These are phyloP conservation scores for Penicillium corylophilum DNA, from an alignment of 2,329 filamentous ascomycete genomes.

Conservation along the genomic window DNA sequence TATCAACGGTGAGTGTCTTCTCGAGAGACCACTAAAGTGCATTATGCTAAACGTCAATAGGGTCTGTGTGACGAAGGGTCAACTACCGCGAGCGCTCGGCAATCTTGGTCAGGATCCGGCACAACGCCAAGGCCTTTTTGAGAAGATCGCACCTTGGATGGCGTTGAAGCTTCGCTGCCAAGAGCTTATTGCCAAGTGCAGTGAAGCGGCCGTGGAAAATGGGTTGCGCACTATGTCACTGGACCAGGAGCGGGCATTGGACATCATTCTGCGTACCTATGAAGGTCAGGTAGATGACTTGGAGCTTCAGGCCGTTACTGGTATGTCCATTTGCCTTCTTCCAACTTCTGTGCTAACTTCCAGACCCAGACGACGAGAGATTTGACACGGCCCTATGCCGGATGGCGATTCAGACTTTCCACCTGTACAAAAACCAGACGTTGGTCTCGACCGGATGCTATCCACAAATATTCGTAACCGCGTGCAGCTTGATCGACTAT, in stretches of 20 bases:
- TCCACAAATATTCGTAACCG: conserved; percentile 26
- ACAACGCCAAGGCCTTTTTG: conserved; percentile 34
- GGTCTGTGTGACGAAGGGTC: conserved; percentile 40
- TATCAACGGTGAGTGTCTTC: conserved; percentile 39
- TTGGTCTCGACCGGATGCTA: conserved; percentile 27
- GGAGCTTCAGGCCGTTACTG: conserved; percentile 32
- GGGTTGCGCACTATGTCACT: conserved; percentile 39
- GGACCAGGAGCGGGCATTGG: conserved; percentile 41
- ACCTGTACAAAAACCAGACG: conserved; percentile 37
- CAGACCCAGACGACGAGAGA: conserved; percentile 29
- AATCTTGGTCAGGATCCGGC: conserved; percentile 38
- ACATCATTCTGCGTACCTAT: conserved; percentile 37
- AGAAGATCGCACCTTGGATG: conserved; percentile 34
- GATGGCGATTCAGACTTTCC: conserved; percentile 36
- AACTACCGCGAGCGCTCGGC: conserved; percentile 33
- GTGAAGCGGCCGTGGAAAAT: conserved; percentile 37
- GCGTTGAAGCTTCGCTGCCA: conserved; percentile 40
- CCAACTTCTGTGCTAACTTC: conserved; percentile 7
- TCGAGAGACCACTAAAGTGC: background rate
- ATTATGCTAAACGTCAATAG: conserved; percentile 19
- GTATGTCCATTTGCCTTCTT: conserved; percentile 19
- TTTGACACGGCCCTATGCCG: conserved; percentile 33
- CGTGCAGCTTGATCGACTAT: conserved; percentile 33
- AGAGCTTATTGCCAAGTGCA: conserved; percentile 38
- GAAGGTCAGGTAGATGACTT: conserved; percentile 39